Conservation (phyloP, 192 early-diverging fungal species). For the Spizellomyces punctatus region DNA sequence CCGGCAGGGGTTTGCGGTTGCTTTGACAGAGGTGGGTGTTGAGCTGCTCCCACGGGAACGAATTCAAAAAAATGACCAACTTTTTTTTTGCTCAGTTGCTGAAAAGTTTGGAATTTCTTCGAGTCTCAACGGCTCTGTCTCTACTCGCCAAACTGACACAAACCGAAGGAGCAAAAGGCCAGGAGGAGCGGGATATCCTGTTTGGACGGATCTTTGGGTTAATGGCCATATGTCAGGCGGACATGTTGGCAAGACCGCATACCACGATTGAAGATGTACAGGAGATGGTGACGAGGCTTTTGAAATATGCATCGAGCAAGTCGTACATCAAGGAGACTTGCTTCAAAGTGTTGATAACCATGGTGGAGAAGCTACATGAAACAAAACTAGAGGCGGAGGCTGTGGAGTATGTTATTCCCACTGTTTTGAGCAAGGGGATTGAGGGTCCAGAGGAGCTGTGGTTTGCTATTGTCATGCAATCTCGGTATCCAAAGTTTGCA, state of each 20-base stretch:
- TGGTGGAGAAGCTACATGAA: slow-evolving; percentile 37
- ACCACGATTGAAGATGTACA: slow-evolving; percentile 73
- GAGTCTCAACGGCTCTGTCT: slow-evolving; percentile 67
- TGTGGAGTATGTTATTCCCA: slow-evolving; percentile 8
- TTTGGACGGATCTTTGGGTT: slow-evolving; percentile 93
- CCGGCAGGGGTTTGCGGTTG: slow-evolving; percentile 93
- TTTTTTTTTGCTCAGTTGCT: slow-evolving; percentile 11
- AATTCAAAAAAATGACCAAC: background rate
- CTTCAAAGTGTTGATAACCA: slow-evolving; percentile 66
- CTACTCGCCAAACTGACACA: slow-evolving; percentile 70
- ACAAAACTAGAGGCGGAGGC: slow-evolving; percentile 7
- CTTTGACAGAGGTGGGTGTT: slow-evolving; percentile 76
- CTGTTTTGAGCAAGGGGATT: slow-evolving; percentile 38
- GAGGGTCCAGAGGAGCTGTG: slow-evolving; percentile 49
- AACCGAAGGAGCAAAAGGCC: slow-evolving; percentile 68
- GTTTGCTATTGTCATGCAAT: slow-evolving; percentile 48
- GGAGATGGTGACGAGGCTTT: slow-evolving; percentile 69
- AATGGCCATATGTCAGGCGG: slow-evolving; percentile 79
- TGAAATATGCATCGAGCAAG: slow-evolving; percentile 71
- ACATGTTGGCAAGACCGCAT: slow-evolving; percentile 62
- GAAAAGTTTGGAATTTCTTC: slow-evolving; percentile 24
- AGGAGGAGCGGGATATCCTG: slow-evolving; percentile 87
- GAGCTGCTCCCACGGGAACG: background rate
- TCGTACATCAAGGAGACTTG: slow-evolving; percentile 79
- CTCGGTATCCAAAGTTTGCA: slow-evolving; percentile 13